A percentile compares a stretch with the other conserved stretches of the same genome.
Conservation (phyloP, 208 protist genomes). For the Trypanosoma cruzi region DNA sequence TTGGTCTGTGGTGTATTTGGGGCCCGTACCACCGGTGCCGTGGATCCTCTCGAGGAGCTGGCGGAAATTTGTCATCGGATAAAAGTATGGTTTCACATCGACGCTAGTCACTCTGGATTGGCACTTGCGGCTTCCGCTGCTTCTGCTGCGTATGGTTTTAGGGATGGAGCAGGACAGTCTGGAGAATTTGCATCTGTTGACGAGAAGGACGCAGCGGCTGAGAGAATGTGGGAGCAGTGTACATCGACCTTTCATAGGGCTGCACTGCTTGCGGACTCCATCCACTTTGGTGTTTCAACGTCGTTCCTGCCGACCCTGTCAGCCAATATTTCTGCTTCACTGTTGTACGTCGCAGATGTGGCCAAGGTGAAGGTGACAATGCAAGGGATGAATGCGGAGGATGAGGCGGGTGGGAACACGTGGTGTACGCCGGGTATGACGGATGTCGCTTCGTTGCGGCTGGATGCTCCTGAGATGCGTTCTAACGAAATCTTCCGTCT, state of each 20-base stretch:
- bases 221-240: constrained; percentile 10
- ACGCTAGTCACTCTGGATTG: constrained; percentile 51
- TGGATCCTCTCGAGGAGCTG: constrained; percentile 55
- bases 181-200: background rate
- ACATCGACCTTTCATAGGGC: constrained; percentile 8
- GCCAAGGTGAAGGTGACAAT: constrained; percentile 21
- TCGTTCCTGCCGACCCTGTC: constrained; percentile 26
- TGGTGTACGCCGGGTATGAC: constrained; percentile 21
- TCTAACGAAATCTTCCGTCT: constrained; percentile 14
- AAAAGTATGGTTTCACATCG: constrained; percentile 77
- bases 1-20: constrained; percentile 69
- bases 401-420: constrained; percentile 14
- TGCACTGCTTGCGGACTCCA: constrained; percentile 19
- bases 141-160: no score
- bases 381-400: constrained; percentile 1
- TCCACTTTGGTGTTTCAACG: constrained; percentile 25
- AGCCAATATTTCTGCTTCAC: constrained; percentile 1
- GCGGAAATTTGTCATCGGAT: constrained; percentile 48
- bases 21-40: constrained; percentile 41
- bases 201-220: background rate
- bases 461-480: constrained; percentile 14
- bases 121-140: constrained; percentile 31
- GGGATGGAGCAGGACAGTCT: background rate
- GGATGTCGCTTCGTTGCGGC: constrained; percentile 10
- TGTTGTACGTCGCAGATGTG: constrained; percentile 25